Base-by-base conservation (phyloP, 2,329 filamentous ascomycete species). In the Stenocarpella maydis region DNA sequence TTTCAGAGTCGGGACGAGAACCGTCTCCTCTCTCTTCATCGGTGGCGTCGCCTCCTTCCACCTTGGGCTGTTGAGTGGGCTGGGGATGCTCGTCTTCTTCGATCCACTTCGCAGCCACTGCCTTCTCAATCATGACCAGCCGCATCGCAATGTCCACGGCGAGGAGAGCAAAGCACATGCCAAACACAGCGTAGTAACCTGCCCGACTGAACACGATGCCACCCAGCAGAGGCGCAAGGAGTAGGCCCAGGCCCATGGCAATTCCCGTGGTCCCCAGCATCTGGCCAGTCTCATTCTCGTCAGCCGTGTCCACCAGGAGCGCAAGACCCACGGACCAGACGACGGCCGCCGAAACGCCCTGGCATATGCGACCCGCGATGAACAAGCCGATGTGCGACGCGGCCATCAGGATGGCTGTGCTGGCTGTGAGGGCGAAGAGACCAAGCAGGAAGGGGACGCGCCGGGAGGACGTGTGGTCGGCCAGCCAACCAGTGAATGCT, bases 401-500 rank as follows among this genome's bases (percentile, higher is more conserved):
- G n/a, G n/a, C n/a, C n/a, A n/a, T n/a, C n/a, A n/a, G n/a, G n/a
- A n/a, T n/a, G n/a, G n/a, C n/a, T n/a, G n/a, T n/a, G n/a, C n/a
- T n/a, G n/a, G n/a, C n/a, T n/a, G n/a, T n/a, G 31, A 71, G 67
- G 17, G 54, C 60, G n/a, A 68, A 45, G 2, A 71, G 19, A 31
- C 69, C 50, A 43, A 64, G 31, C 28, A 69, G 24, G 24, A 71
- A 47, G 21, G 55, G 66, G 50, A 41, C 4, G 45, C 37, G 66
- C 43, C 69, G 69, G 24, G 69, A 71, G 52, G 45, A 49, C 15
- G 67, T 63, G 26, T 61, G 66, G 39, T 71, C 69, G 66, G 39
- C 69, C 69, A 12, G 69, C 66, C 15, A 69, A 58, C 69, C 69
- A 37, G 66, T 67, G 17, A 71, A 47, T 19, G 66, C 69, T 71